These are phyloP conservation scores for Globisporangium abappressorium DNA, from an alignment of 352 stramenopile species.

Conservation along the genomic window DNA sequence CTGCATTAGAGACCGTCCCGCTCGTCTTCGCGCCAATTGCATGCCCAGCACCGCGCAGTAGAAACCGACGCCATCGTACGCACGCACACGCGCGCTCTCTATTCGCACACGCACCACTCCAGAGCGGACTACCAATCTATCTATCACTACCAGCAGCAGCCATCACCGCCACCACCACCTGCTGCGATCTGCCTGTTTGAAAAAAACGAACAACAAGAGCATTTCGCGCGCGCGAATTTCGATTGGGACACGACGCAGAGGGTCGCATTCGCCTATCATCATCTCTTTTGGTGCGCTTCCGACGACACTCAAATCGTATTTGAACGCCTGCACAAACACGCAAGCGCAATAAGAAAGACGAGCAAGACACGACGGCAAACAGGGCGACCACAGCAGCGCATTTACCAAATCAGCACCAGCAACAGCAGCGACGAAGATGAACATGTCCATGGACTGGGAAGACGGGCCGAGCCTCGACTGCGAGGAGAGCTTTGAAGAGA, in stretches of 20 bases:
- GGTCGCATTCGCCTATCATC: constrained; percentile 1
- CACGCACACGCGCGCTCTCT: not conserved
- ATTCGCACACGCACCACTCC: not conserved
- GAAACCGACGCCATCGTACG: not conserved
- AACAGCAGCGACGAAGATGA: constrained; percentile 5
- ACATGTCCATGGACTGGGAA: constrained; percentile 53
- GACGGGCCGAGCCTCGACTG: constrained; percentile 61
- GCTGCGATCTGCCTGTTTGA: not conserved
- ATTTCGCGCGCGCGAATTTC: not conserved
- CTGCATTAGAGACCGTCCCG: constrained; percentile 7
- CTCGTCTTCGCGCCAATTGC: not conserved
- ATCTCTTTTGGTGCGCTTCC: constrained; percentile 13
- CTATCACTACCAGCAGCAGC: not conserved
- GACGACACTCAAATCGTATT: not conserved
- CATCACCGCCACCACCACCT: not conserved
- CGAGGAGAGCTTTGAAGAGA: constrained; percentile 79
- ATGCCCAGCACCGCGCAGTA: not conserved
- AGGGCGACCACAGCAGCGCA: not conserved
- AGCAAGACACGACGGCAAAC: constrained; percentile 1
- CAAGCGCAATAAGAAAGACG: not conserved
- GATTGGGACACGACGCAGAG: constrained; percentile 5
- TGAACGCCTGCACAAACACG: not conserved
- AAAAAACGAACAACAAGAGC: constrained; percentile 3
- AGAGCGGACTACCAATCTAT: not conserved
- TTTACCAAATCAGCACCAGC: not conserved